These are phyloP conservation scores for Chloris gayana DNA, from an alignment of 176 grass and related monocot species.

Conservation along the genomic window DNA sequence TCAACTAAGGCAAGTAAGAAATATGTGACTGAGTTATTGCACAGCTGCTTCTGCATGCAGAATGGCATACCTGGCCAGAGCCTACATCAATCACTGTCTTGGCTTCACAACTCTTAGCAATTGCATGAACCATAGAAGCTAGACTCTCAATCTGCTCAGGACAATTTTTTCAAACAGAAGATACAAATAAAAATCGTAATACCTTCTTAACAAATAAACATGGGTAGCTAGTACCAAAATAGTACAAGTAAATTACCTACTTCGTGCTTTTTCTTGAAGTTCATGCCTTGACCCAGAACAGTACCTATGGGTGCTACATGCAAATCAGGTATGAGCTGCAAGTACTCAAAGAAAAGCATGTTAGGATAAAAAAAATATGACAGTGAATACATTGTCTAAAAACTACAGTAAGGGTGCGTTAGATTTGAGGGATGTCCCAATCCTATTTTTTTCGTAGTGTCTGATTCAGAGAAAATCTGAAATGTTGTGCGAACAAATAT, in stretches of 20 bases:
- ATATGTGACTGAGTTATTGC: background rate
- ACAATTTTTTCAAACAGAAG: conserved; percentile 12
- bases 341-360: background rate
- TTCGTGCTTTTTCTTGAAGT: conserved; percentile 92
- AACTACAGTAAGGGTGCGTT: conserved; percentile 1
- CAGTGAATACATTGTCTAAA: background rate
- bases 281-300: conserved; percentile 96
- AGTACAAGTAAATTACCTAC: conserved; percentile 61
- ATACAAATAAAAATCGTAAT: background rate
- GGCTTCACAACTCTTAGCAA: conserved; percentile 50
- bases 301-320: conserved; percentile 63
- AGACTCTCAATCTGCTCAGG: conserved; percentile 76
- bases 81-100: conserved; percentile 89
- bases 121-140: conserved; percentile 54
- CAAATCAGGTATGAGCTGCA: conserved; percentile 67
- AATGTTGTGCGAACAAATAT: background rate
- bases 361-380: background rate
- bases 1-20: conserved; percentile 27
- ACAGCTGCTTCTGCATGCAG: conserved; percentile 1
- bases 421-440: no score
- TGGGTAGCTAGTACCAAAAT: conserved; percentile 3
- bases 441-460: no score
- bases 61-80: conserved; percentile 78
- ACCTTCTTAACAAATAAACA: background rate
- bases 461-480: no score